Conservation (phyloP, 164 flowering plant species). For the Kalanchoe fedtschenkoi region DNA sequence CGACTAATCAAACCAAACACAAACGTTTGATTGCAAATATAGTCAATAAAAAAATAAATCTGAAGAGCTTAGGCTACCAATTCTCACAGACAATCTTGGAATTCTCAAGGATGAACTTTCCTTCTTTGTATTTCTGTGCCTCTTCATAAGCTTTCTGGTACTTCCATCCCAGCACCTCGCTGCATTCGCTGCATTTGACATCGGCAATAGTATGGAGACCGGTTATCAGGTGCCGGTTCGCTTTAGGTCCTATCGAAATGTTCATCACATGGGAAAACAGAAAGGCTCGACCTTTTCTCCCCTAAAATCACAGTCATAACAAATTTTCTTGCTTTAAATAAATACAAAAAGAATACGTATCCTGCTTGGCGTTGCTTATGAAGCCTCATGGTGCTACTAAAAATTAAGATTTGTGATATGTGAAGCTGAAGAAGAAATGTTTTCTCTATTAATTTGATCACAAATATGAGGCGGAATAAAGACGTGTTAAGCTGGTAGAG, state of each 20-base stretch:
- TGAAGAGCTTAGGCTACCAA: slow-evolving; percentile 15
- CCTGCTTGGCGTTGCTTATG: too few relatives aligned
- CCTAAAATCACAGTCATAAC: slow-evolving; percentile 18
- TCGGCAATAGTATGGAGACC: slow-evolving; percentile 61
- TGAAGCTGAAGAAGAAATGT: too few relatives aligned
- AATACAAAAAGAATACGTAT: neutral
- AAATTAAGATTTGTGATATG: too few relatives aligned
- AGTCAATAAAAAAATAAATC: too few relatives aligned
- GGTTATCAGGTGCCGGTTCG: slow-evolving; percentile 41
- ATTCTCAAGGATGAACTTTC: slow-evolving; percentile 48
- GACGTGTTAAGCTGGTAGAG: too few relatives aligned
- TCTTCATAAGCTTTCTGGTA: slow-evolving; percentile 44
- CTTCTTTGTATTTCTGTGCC: slow-evolving; percentile 55
- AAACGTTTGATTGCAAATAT: too few relatives aligned
- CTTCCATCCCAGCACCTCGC: slow-evolving; percentile 53
- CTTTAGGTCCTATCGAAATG: slow-evolving; percentile 35
- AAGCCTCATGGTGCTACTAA: too few relatives aligned
- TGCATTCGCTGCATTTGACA: slow-evolving; percentile 37
- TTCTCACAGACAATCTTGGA: slow-evolving; percentile 38
- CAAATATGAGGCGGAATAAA: too few relatives aligned
- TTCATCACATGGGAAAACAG: slow-evolving; percentile 53
- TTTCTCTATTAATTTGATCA: too few relatives aligned
- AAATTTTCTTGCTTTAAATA: neutral
- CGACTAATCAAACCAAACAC: too few relatives aligned
- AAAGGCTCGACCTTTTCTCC: slow-evolving; percentile 45